phyloP scores from a whole-genome alignment of 2,329 filamentous ascomycete species.

The Fusarium hainanense region DNA sequence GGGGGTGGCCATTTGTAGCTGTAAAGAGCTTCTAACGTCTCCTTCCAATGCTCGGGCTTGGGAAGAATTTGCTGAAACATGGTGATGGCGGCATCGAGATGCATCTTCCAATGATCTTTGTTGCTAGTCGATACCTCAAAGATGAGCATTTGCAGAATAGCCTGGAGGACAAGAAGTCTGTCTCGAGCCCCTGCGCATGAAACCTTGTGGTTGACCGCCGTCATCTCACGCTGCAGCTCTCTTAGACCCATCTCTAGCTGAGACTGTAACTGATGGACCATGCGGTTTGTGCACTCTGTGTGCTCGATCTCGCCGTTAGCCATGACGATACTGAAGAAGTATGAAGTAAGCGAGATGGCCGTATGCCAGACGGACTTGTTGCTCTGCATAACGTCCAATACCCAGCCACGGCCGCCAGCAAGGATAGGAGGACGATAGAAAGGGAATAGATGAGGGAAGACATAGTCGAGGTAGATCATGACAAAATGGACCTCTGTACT shows the following conservation, averaged over 20 bases:
- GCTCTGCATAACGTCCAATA: slow-evolving; percentile 66
- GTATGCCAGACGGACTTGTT: slow-evolving; percentile 69
- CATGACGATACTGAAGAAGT: slow-evolving; percentile 64
- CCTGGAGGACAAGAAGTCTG: slow-evolving; percentile 58
- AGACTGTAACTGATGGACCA: slow-evolving; percentile 55
- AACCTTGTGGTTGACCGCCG: slow-evolving; percentile 49
- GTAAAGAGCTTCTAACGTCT: slow-evolving; percentile 49
- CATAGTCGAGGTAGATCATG: slow-evolving; percentile 71
- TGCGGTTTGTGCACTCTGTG: slow-evolving; percentile 50
- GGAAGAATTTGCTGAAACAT: slow-evolving; percentile 61
- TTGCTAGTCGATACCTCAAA: slow-evolving; percentile 61
- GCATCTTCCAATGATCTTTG: slow-evolving; percentile 62
- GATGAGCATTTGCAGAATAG: slow-evolving; percentile 64
- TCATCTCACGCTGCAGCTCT: slow-evolving; percentile 58
- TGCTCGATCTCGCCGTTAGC: slow-evolving; percentile 49
- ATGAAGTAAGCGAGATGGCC: slow-evolving; percentile 65
- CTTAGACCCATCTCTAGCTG: slow-evolving; percentile 59
- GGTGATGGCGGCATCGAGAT: slow-evolving; percentile 61
- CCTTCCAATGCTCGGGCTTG: slow-evolving; percentile 52
- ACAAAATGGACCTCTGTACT: slow-evolving; percentile 56
- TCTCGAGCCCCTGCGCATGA: slow-evolving; percentile 48
- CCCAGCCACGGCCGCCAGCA: slow-evolving; percentile 69
- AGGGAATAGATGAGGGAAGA: slow-evolving; percentile 72
- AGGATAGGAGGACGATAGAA: slow-evolving; percentile 68
- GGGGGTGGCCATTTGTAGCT: slow-evolving; percentile 51